phyloP scores from a whole-genome alignment of 2,329 filamentous ascomycete genomes.

The Fusarium domesticum region DNA sequence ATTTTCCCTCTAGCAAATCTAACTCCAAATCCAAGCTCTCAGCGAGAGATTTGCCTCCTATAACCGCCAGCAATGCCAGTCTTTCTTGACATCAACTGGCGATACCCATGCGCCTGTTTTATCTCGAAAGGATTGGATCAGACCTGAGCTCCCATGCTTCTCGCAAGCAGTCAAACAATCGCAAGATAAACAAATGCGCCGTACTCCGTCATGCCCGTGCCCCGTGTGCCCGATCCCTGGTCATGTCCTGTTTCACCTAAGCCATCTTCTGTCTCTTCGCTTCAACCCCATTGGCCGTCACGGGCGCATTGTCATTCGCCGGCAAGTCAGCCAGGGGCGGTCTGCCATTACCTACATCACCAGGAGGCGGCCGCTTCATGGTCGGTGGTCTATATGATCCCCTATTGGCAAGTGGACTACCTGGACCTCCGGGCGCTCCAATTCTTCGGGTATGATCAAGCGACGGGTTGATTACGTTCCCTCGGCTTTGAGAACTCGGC shows the following conservation, averaged over 20 bases:
- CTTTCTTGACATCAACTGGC: background rate
- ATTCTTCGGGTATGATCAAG: slow-evolving; percentile 56
- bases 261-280: slow-evolving; percentile 52
- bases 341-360: slow-evolving; percentile 32
- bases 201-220: slow-evolving; percentile 7
- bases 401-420: slow-evolving; percentile 58
- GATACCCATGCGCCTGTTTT: too few species aligned
- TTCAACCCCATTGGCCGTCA: slow-evolving; percentile 37
- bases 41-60: background rate
- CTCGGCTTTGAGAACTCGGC: slow-evolving; percentile 31
- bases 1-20: background rate
- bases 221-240: slow-evolving; percentile 1
- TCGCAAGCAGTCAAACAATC: background rate
- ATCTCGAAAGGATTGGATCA: background rate
- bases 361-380: slow-evolving; percentile 50
- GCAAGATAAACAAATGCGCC: slow-evolving; percentile 16
- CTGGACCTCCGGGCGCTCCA: slow-evolving; percentile 52
- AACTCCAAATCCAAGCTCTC: background rate
- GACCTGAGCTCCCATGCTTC: background rate
- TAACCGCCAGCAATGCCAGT: background rate
- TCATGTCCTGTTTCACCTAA: slow-evolving; percentile 20
- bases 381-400: slow-evolving; percentile 58
- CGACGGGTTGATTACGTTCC: slow-evolving; percentile 51
- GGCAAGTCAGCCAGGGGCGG: slow-evolving; percentile 51
- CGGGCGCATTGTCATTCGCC: slow-evolving; percentile 38